Conservation (phyloP, 108 stramenopile genomes). For the Pseudonitzschia delicatissima region DNA sequence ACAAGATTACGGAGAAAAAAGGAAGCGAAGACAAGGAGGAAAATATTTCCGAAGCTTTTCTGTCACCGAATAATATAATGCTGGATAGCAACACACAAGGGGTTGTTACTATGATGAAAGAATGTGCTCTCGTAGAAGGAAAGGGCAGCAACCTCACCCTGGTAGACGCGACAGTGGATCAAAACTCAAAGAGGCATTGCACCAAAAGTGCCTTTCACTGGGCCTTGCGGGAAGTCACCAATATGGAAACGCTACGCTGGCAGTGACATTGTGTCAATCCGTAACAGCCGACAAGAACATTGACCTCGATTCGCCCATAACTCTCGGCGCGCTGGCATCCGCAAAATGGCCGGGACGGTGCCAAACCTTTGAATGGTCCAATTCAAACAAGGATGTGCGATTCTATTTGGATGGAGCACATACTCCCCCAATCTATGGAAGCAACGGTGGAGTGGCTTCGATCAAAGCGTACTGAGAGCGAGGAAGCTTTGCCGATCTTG, state of each 20-base stretch:
- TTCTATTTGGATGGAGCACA: constrained; percentile 71
- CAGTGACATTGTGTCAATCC: constrained; percentile 53
- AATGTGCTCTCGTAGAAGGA: constrained; percentile 42
- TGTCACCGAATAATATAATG: neutral
- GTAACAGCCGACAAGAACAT: constrained; percentile 3
- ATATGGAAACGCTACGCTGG: constrained; percentile 71
- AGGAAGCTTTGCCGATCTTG: constrained; percentile 24
- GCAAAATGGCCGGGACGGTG: constrained; percentile 81
- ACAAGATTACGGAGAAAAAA: neutral
- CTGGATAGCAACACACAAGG: constrained; percentile 29
- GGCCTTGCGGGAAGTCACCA: constrained; percentile 69
- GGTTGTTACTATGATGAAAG: constrained; percentile 24
- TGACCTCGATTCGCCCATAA: neutral
- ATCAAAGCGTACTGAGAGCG: neutral
- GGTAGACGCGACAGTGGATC: constrained; percentile 26
- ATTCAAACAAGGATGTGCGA: constrained; percentile 5
- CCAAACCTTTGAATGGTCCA: constrained; percentile 40
- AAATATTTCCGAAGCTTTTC: neutral
- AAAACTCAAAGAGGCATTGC: constrained; percentile 24
- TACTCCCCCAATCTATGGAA: constrained; percentile 64
- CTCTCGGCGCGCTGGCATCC: constrained; percentile 37
- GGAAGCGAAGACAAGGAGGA: neutral
- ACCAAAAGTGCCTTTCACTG: constrained; percentile 11
- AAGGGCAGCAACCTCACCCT: constrained; percentile 12
- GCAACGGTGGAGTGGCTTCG: constrained; percentile 66